Evolutionary conservation across 306 rosid genomes (phyloP).

Genomic region (Boehmeria nivea): DNA sequence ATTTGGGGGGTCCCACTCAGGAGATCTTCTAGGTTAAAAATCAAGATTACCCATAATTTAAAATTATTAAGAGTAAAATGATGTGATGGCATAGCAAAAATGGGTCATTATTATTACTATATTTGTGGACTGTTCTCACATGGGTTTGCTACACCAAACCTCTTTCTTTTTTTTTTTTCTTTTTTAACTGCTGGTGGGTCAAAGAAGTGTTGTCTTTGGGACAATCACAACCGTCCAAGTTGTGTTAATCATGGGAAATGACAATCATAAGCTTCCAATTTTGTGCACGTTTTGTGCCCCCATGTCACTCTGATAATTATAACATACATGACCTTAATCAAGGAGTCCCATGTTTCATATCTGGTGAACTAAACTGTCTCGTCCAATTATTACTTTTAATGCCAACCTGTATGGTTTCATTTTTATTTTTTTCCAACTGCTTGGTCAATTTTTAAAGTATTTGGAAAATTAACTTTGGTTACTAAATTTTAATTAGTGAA

Average conservation of each 20-base stretch:
- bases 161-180: no score
- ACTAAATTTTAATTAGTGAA: no score
- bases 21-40: constrained; percentile 47
- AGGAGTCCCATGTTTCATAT: constrained; percentile 38
- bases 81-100: constrained; percentile 34
- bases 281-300: constrained; percentile 44
- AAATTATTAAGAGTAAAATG: constrained; percentile 2
- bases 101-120: constrained; percentile 28
- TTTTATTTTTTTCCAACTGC: no score
- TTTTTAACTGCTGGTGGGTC: no score
- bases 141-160: constrained; percentile 54
- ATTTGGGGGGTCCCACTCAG: no score
- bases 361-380: constrained; percentile 13
- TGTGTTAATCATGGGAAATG: constrained; percentile 29
- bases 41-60: constrained; percentile 28
- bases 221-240: constrained; percentile 45
- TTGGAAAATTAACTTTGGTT: no score
- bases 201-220: constrained; percentile 26
- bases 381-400: not conserved
- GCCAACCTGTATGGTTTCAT: no score
- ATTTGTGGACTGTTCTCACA: constrained; percentile 51
- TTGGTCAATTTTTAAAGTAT: no score
- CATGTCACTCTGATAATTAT: constrained; percentile 28
- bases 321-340: constrained; percentile 27
- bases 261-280: constrained; percentile 47